Conservation (phyloP, 805 yeast genomes). For the Candida tallmaniae region DNA sequence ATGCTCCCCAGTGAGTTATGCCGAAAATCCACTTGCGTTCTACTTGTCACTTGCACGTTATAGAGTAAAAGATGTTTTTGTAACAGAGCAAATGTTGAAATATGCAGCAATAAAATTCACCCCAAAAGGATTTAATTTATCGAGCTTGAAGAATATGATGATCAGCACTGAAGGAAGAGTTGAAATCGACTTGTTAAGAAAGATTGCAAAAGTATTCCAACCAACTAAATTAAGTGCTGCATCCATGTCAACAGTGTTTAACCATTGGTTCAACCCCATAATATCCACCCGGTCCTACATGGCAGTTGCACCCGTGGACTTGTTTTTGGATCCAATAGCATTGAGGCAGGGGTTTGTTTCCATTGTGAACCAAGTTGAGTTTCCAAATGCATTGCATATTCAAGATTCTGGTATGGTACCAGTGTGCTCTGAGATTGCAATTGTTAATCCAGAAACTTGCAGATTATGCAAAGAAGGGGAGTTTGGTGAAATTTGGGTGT, state of each 20-base stretch:
- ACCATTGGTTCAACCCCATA: constrained; percentile 77
- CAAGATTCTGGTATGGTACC: constrained; percentile 98
- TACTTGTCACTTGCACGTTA: constrained; percentile 67
- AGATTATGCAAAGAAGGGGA: constrained; percentile 82
- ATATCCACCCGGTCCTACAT: constrained; percentile 81
- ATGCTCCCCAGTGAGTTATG: constrained; percentile 73
- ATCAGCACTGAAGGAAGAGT: constrained; percentile 76
- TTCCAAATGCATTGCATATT: constrained; percentile 64
- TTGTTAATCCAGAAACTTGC: constrained; percentile 90
- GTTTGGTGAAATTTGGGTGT: constrained; percentile 95
- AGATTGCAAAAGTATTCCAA: constrained; percentile 58
- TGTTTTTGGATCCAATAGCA: constrained; percentile 83
- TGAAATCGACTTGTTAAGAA: constrained; percentile 51
- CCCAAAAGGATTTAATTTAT: constrained; percentile 58
- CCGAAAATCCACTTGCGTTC: constrained; percentile 67
- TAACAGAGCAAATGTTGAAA: constrained; percentile 78
- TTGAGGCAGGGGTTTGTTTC: constrained; percentile 85
- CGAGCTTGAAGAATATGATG: constrained; percentile 75
- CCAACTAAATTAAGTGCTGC: constrained; percentile 61
- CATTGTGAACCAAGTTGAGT: constrained; percentile 68
- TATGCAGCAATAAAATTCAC: constrained; percentile 61
- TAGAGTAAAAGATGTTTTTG: constrained; percentile 80
- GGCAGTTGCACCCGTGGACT: constrained; percentile 81
- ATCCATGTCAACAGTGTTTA: constrained; percentile 72
- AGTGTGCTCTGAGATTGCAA: constrained; percentile 87